A percentile compares a stretch with the other conserved stretches of the same genome.
Conservation (phyloP, 106 monocot genomes). For the Dendrobium catenatum region DNA sequence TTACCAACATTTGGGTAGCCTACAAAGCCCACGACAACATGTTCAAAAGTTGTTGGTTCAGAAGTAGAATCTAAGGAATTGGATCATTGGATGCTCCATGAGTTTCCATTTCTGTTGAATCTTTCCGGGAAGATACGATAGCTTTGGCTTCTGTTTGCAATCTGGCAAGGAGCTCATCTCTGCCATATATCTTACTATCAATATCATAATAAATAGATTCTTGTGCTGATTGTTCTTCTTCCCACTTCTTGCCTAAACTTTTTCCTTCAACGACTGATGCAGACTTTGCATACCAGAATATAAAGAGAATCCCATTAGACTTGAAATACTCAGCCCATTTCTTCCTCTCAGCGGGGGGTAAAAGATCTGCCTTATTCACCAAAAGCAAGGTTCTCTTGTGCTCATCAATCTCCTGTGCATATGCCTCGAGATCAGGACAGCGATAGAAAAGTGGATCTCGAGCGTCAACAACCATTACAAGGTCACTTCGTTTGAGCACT, state of each 20-base stretch:
- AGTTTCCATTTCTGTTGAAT: slow-evolving; percentile 13
- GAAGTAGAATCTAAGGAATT: slow-evolving; percentile 18
- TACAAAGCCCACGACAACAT: slow-evolving; percentile 90
- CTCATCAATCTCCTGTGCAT: slow-evolving; percentile 72
- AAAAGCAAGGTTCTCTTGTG: slow-evolving; percentile 79
- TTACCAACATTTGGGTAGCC: slow-evolving; percentile 98
- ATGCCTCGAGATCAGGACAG: slow-evolving; percentile 97
- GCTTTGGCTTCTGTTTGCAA: slow-evolving; percentile 84
- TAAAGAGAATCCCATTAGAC: slow-evolving; percentile 49
- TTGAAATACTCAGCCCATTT: slow-evolving; percentile 87
- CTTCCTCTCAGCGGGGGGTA: slow-evolving; percentile 57
- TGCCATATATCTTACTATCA: slow-evolving; percentile 67
- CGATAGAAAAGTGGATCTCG: slow-evolving; percentile 94
- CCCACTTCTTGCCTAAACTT: slow-evolving; percentile 18
- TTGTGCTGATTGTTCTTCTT: slow-evolving; percentile 22
- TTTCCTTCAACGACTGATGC: slow-evolving; percentile 77
- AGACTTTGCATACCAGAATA: slow-evolving; percentile 98
- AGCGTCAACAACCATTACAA: slow-evolving; percentile 98
- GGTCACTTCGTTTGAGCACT: slow-evolving; percentile 88
- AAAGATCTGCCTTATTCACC: slow-evolving; percentile 94
- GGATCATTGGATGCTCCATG: neutral
- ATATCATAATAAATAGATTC: slow-evolving; percentile 10
- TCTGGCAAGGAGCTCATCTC: slow-evolving; percentile 68
- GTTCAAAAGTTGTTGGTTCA: slow-evolving; percentile 20
- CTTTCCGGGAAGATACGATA: slow-evolving; percentile 24